Evolutionary conservation across 805 yeast genomes (phyloP), one percentile per base, ranked within the genome.

Genomic region (Zygotorulaspora danielsina): DNA sequence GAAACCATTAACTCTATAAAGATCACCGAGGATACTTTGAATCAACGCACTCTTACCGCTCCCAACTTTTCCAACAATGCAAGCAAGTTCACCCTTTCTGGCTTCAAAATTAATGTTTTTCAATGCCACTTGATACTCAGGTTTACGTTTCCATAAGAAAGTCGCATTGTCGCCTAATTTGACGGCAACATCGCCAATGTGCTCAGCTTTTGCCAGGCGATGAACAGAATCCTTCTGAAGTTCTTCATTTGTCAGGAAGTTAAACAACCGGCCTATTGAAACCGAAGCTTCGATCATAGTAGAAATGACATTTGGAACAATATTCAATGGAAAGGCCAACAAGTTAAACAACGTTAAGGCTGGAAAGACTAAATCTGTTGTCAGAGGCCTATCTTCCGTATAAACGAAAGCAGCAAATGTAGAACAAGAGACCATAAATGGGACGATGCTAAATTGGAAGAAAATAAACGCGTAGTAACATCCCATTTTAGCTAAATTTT

Each of bases 311-410:
- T 79, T 84, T 30, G 99, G 99, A 47, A 93, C 73, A 27, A 87
- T 86, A 8, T 94, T 89, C 48, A 93, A 72, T 32, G 99, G 98
- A 77, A 93, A 93, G 0, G 84, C 73, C 44, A 93, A 73, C 57
- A 93, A 69, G 61, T 90, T 93, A 71, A 90, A 93, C 37, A 89
- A 71, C 6, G 96, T 74, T 41, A 87, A 71, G 2, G 97, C 95
- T 19, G 96, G 88, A 70, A 90, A 84, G 5, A 93, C 96, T 46
- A 89, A 72, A 51, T 93, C 97, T 1, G 97, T 84, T 1, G 90
- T 75, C 55, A 93, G 73, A 22, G 95, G 88, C 35, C 63, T 69
- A 44, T 67, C 64, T 39, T 78, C 73, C 24, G 77, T 63, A 38
- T 73, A 69, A 17, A 83, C 80, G 59, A 81, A 94, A 11, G 81